phyloP scores from a whole-genome alignment of 768 basidiomycete genomes.

The Lentinula lateritia region DNA sequence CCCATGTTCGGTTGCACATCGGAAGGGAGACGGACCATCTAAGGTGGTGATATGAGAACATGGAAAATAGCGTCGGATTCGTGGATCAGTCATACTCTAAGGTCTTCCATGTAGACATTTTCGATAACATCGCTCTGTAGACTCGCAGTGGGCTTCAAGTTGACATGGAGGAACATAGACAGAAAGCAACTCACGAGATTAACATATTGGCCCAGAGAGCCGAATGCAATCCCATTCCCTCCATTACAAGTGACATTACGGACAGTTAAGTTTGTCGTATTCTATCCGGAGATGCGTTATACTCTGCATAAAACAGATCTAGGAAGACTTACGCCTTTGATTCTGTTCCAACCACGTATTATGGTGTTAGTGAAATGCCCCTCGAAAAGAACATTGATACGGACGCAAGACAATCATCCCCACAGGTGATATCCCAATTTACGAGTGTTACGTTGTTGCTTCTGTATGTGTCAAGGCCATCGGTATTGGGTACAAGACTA shows the following conservation, averaged over 20 bases:
- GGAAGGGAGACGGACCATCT: conserved; percentile 41
- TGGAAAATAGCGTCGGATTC: not conserved
- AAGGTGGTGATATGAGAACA: not conserved
- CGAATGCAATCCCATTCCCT: conserved; percentile 57
- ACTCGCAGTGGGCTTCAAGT: not conserved
- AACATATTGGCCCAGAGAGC: conserved; percentile 53
- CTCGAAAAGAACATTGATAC: not conserved
- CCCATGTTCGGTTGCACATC: conserved; percentile 52
- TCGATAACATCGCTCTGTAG: conserved; percentile 46
- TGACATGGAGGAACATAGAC: not conserved
- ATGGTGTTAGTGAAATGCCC: not conserved
- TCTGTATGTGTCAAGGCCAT: conserved; percentile 55
- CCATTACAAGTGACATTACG: conserved; percentile 49
- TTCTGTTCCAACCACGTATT: conserved; percentile 18
- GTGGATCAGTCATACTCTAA: conserved; percentile 25
- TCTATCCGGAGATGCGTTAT: conserved; percentile 24
- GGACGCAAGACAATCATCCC: conserved; percentile 51
- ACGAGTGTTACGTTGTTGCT: conserved; percentile 40
- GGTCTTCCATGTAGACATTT: conserved; percentile 44
- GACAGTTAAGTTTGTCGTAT: conserved; percentile 47
- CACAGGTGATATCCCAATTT: conserved; percentile 60
- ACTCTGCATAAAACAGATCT: not conserved
- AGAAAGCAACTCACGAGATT: conserved; percentile 31
- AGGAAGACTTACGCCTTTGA: conserved; percentile 47
- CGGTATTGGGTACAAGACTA: conserved; percentile 56